Percentiles rank a stretch among this genome's conserved stretches.
These are phyloP conservation scores for Biscogniauxia sp. DNA, from an alignment of 2,329 filamentous ascomycete species.

Conservation along the genomic window DNA sequence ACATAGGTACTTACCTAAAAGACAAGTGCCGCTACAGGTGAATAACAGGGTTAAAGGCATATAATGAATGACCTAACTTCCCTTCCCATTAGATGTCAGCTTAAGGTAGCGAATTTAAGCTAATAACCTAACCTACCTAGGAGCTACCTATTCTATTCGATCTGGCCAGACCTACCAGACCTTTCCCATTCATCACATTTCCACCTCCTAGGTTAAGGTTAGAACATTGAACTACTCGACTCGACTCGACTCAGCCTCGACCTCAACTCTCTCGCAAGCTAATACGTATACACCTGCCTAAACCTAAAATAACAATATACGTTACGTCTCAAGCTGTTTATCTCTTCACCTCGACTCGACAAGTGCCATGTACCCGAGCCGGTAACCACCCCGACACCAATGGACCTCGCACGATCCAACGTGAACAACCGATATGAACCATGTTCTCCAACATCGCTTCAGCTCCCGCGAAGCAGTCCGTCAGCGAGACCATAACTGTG, in stretches of 20 bases:
- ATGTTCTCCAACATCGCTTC: conserved; percentile 63
- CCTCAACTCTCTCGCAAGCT: no score
- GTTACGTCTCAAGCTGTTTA: neutral
- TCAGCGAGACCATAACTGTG: conserved; percentile 88
- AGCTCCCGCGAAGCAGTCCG: conserved; percentile 92
- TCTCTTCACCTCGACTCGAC: neutral
- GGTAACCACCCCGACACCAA: conserved; percentile 27
- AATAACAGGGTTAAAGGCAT: neutral
- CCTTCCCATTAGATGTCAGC: no score
- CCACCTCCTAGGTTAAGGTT: no score
- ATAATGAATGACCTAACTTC: neutral
- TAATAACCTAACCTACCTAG: no score
- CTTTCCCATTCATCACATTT: no score
- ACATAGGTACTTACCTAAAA: no score
- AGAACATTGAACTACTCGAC: no score
- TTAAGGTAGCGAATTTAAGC: neutral
- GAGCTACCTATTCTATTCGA: conserved; percentile 7
- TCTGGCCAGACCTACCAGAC: conserved; percentile 11
- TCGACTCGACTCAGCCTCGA: no score
- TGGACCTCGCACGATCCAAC: conserved; percentile 27
- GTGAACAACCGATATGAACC: conserved; percentile 30
- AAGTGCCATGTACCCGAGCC: conserved; percentile 24
- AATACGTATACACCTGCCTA: no score
- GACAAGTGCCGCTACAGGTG: neutral
- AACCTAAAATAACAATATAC: no score